Percentiles rank a stretch among this genome's conserved stretches.
These are phyloP conservation scores for Fomes fomentarius DNA, from an alignment of 1,284 basidiomycete species.

Conservation along the genomic window DNA sequence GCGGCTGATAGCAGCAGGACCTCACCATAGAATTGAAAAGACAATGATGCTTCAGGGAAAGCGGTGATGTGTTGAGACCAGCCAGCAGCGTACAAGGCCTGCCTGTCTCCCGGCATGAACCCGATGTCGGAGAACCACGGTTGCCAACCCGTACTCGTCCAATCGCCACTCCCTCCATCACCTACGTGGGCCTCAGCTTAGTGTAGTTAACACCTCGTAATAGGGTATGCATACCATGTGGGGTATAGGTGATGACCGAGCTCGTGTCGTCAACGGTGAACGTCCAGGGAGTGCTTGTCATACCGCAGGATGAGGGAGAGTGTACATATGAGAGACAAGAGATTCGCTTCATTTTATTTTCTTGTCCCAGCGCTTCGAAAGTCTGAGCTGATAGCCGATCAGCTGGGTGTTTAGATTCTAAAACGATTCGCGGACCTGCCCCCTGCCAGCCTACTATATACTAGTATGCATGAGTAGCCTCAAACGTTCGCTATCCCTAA, in stretches of 20 bases:
- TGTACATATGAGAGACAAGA: background rate
- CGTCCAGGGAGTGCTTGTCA: conserved; percentile 15
- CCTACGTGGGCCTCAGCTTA: conserved; percentile 11
- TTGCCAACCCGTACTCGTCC: conserved; percentile 31
- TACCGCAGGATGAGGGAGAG: background rate
- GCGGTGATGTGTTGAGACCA: background rate
- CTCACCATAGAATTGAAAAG: background rate
- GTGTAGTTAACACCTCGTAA: background rate
- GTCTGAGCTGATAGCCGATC: no score
- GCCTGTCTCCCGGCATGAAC: background rate
- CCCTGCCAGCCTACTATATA: no score
- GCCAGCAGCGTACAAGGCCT: background rate
- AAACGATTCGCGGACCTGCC: no score
- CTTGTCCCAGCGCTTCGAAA: no score
- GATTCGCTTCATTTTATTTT: no score
- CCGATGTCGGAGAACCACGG: conserved; percentile 28
- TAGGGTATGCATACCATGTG: conserved; percentile 21
- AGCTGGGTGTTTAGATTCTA: no score
- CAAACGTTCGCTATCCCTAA: no score
- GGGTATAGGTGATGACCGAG: conserved; percentile 25
- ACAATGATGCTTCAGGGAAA: background rate
- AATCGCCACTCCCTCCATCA: conserved; percentile 26
- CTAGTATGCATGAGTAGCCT: no score
- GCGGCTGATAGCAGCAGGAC: no score
- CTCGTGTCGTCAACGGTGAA: conserved; percentile 31